Base-by-base conservation (phyloP, 208 protist species). In the Herpetomonas tarakana region DNA sequence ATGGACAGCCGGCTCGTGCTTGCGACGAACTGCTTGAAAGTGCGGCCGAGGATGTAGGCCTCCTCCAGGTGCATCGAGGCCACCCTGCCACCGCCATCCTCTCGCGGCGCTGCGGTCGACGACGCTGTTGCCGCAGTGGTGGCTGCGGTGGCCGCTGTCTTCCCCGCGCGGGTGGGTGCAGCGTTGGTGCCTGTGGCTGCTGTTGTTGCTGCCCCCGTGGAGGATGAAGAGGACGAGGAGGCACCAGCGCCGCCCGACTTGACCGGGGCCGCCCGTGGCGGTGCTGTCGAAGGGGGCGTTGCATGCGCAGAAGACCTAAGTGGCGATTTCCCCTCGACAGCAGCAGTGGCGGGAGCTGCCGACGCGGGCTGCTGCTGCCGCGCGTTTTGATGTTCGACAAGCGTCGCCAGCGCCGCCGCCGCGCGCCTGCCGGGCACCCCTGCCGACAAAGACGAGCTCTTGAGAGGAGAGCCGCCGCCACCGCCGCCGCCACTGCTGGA, bases 311-410 rank as follows among this genome's bases (percentile, higher is more conserved):
- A n/a, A n/a, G n/a, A n/a, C n/a, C n/a, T n/a, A n/a, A n/a, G n/a
- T n/a, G n/a, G n/a, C n/a, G n/a, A n/a, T n/a, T n/a, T n/a, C n/a
- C n/a, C n/a, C 9, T 14, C 14, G 14, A 58, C 56, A 35, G 45
- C 31, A 9, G 52, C 62, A 1, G 63, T 55, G 44, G 31, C 25
- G 24, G 31, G 63, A 11, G 39, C 51, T 16, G 35, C 46, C 1
- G 60, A 16, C 11, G 68, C 68, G 19, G 73, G 55, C 24, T 80
- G 70, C 0, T 79, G 74, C 24, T 80, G 70, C 0, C 81, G 74
- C 41, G 78, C 76, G 52, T 78, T 64, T 45, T 88, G 77, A 46
- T 92, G 81, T 28, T 83, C 77, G 14, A 81, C 59, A n/a, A 92
- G 65, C 3, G 80, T 89, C 41, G 62, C 64, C 28, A 78, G 57